phyloP scores from a whole-genome alignment of 257 asterid species.

The Voacanga thouarsii region DNA sequence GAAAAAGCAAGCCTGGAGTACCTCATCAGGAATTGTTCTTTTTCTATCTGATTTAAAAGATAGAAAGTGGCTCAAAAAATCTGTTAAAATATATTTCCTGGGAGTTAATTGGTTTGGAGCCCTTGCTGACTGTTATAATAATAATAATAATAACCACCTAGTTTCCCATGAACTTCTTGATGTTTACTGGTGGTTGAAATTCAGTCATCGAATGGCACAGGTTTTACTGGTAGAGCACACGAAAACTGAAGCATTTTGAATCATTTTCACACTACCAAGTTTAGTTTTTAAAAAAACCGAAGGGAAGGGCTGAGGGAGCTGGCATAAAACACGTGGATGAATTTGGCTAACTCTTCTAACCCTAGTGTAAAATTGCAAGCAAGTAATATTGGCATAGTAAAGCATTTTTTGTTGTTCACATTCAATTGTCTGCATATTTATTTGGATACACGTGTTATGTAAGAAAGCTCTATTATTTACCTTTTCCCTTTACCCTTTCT shows the following conservation, averaged over 20 bases:
- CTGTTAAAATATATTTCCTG: background rate
- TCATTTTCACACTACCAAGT: background rate
- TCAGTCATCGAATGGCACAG: background rate
- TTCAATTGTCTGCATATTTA: background rate
- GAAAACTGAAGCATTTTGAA: background rate
- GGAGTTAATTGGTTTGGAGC: background rate
- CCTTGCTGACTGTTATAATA: background rate
- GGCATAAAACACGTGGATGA: background rate
- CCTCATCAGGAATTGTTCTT: constrained; percentile 5
- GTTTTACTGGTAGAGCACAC: background rate
- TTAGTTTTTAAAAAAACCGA: background rate
- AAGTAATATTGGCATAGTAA: background rate
- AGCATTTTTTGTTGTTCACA: background rate
- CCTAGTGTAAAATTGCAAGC: background rate
- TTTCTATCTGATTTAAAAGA: background rate
- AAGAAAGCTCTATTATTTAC: background rate
- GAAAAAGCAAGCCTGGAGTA: constrained; percentile 7
- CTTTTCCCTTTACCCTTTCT: background rate
- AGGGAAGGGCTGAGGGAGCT: background rate
- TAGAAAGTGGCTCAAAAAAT: background rate
- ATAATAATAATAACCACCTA: background rate
- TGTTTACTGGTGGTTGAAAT: background rate
- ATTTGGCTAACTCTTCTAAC: background rate
- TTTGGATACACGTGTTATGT: background rate
- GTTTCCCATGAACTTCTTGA: background rate